A percentile compares a stretch with the other conserved stretches of the same genome.
Conservation (phyloP, 768 basidiomycete species). For the Austroboletus eburneus region DNA sequence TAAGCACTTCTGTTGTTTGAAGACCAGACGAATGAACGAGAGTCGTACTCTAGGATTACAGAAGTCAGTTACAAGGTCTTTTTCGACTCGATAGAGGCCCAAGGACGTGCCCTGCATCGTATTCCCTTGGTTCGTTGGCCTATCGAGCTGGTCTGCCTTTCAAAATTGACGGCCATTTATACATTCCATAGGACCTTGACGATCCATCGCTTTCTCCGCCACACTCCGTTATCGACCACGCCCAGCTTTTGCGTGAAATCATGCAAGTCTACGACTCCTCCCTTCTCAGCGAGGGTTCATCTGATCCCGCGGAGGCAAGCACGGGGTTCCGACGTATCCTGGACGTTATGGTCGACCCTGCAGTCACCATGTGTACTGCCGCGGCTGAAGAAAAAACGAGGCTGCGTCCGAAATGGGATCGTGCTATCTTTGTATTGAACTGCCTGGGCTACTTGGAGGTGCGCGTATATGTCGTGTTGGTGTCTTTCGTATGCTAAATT, state of each 20-base stretch:
- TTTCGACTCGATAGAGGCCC: slow-evolving; percentile 81
- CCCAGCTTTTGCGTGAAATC: slow-evolving; percentile 81
- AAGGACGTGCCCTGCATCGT: slow-evolving; percentile 62
- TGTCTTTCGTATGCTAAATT: slow-evolving; percentile 1
- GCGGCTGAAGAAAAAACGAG: slow-evolving; percentile 64
- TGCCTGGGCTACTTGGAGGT: slow-evolving; percentile 83
- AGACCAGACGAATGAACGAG: neutral
- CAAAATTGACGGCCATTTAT: neutral
- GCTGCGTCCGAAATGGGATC: slow-evolving; percentile 67
- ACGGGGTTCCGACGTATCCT: slow-evolving; percentile 45
- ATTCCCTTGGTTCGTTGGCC: slow-evolving; percentile 46
- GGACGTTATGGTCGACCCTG: slow-evolving; percentile 82
- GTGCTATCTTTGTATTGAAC: slow-evolving; percentile 79
- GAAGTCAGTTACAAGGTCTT: slow-evolving; percentile 79
- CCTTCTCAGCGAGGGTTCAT: slow-evolving; percentile 52
- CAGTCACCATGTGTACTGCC: slow-evolving; percentile 66
- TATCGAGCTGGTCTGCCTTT: neutral
- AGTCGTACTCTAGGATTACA: slow-evolving; percentile 55
- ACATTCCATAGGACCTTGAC: slow-evolving; percentile 48
- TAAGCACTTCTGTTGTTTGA: slow-evolving; percentile 44
- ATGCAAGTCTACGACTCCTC: slow-evolving; percentile 88
- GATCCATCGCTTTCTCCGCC: slow-evolving; percentile 75
- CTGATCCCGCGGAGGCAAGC: slow-evolving; percentile 8
- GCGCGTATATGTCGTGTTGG: slow-evolving; percentile 15
- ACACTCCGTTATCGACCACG: slow-evolving; percentile 72